These are phyloP conservation scores for Candida sanyaensis DNA, from an alignment of 1,139 yeast species.

Conservation along the genomic window DNA sequence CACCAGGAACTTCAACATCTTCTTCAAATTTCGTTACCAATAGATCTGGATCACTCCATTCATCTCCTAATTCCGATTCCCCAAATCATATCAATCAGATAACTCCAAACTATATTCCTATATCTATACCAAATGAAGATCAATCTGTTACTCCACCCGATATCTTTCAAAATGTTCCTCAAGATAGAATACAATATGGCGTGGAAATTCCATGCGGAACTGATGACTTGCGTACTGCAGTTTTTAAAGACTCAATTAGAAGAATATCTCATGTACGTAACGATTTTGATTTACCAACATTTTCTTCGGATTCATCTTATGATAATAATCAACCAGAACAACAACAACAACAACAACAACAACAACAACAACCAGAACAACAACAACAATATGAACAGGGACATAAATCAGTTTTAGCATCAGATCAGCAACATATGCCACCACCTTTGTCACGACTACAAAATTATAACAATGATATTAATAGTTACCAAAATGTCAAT, in stretches of 20 bases:
- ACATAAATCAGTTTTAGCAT: too few relatives aligned
- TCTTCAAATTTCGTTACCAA: not conserved
- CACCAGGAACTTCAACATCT: not conserved
- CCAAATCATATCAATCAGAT: slow-evolving; percentile 14
- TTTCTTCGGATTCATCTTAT: slow-evolving; percentile 4
- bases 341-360: not conserved
- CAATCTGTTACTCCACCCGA: slow-evolving; percentile 13
- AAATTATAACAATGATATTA: slow-evolving; percentile 3
- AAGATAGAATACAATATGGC: slow-evolving; percentile 10
- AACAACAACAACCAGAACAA: too few relatives aligned
- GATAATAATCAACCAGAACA: not conserved
- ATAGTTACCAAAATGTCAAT: not conserved
- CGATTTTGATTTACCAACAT: slow-evolving; percentile 3
- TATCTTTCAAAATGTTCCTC: slow-evolving; percentile 12
- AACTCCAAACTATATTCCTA: slow-evolving; percentile 10
- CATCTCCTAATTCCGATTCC: slow-evolving; percentile 13
- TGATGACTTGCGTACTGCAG: slow-evolving; percentile 21
- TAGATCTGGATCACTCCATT: slow-evolving; percentile 6
- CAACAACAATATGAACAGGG: too few relatives aligned
- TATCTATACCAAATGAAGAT: slow-evolving; percentile 14
- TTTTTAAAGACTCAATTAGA: slow-evolving; percentile 20
- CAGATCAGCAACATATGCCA: not conserved
- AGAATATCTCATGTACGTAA: slow-evolving; percentile 8
- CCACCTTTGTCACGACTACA: not conserved
- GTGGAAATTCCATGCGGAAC: slow-evolving; percentile 14